These are phyloP conservation scores for Scortechinia acanthostroma DNA, from an alignment of 2,329 filamentous ascomycete species.

Conservation along the genomic window DNA sequence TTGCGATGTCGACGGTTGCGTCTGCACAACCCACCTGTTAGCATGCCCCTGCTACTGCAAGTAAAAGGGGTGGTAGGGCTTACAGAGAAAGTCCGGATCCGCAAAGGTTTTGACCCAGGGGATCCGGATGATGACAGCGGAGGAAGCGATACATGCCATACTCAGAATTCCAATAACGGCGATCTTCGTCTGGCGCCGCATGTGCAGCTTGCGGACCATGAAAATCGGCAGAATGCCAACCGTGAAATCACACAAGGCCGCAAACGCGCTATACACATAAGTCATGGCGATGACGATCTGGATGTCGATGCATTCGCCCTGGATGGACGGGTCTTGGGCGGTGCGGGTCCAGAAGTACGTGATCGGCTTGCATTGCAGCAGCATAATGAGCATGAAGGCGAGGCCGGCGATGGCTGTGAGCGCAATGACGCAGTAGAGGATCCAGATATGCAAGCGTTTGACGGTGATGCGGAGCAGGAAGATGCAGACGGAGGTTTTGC, in stretches of 20 bases:
- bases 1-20: slow-evolving; percentile 31
- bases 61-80: slow-evolving; percentile 5
- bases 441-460: slow-evolving; percentile 18
- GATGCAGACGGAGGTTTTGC: slow-evolving; percentile 32
- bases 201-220: slow-evolving; percentile 44
- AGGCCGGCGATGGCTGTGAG: slow-evolving; percentile 24
- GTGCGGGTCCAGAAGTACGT: slow-evolving; percentile 26
- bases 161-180: slow-evolving; percentile 42
- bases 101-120: slow-evolving; percentile 25
- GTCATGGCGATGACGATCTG: slow-evolving; percentile 40
- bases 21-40: slow-evolving; percentile 11
- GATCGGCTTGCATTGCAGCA: slow-evolving; percentile 1
- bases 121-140: slow-evolving; percentile 31
- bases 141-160: slow-evolving; percentile 44
- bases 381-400: slow-evolving; percentile 13
- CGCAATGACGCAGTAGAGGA: slow-evolving; percentile 23
- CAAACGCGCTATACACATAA: slow-evolving; percentile 39
- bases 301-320: slow-evolving; percentile 24
- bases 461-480: slow-evolving; percentile 31
- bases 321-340: slow-evolving; percentile 4
- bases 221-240: slow-evolving; percentile 42
- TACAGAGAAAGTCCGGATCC: slow-evolving; percentile 32
- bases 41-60: not conserved
- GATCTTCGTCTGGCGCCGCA: slow-evolving; percentile 40
- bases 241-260: slow-evolving; percentile 38